Evolutionary conservation across 441 rosid species (phyloP), one percentile per base, ranked within the genome.

Genomic region (Codiaeum variegatum): DNA sequence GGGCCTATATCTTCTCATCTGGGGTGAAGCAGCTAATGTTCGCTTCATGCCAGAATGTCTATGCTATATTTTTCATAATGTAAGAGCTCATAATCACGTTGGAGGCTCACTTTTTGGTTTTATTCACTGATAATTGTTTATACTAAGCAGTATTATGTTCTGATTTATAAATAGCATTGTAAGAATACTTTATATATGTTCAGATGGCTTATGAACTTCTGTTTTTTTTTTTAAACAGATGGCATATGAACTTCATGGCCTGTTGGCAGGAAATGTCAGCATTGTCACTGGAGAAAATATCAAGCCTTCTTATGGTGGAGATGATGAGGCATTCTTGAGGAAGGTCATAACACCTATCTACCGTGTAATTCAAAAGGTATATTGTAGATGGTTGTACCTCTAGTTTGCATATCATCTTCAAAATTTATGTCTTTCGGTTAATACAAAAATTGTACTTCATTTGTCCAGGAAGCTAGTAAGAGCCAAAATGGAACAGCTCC

Each of bases 181-280:
- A 64, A 60, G 15, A 63, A 63, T 56, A 26, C 34, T 36, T 61
- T 71, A 34, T 52, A 32, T 73, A 60, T 78, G 65, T 66, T 82
- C 88, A 96, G 99, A 96, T 93, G 99, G 99, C 99, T 71, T 90
- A 91, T 83, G 98, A 96, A 83, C 97, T 96, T 78, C 97, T n/a
- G n/a, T n/a, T n/a, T n/a, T n/a, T n/a, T n/a, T n/a, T n/a, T n/a
- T n/a, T n/a, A n/a, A n/a, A n/a, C 88, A 96, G 99, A 96, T 93
- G 99, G 99, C 99, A 72, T 90, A 91, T 83, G 98, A 96, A 83
- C 97, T 96, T 78, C 97, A 93, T 75, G 97, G 98, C 76, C 88
- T 91, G 71, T 77, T 96, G 88, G 95, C 97, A 70, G 96, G 96
- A 80, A 96, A 91, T 82, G 96, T 91, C 72, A 93, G 98, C 84